Percentiles rank a stretch among this genome's conserved stretches.
Conservation (phyloP, 1,284 basidiomycete species). For the Grifola frondosa region DNA sequence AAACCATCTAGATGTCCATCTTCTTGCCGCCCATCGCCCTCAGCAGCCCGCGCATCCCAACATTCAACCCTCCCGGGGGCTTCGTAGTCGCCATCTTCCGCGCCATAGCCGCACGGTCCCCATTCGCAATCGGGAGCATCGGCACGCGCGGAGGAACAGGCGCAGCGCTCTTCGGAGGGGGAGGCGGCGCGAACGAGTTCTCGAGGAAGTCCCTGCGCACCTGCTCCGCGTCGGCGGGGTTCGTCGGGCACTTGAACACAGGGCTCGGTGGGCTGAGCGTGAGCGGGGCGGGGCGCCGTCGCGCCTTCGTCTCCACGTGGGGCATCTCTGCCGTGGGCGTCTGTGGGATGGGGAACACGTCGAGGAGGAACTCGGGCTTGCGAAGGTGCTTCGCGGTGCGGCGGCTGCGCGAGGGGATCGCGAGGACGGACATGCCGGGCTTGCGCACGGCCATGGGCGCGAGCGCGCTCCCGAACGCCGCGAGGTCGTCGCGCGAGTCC, state of each 20-base stretch:
- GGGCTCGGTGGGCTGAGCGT: conserved; percentile 29
- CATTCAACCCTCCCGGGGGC: background rate
- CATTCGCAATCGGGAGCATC: conserved; percentile 1
- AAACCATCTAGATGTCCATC: conserved; percentile 7
- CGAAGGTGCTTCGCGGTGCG: conserved; percentile 34
- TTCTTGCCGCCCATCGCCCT: conserved; percentile 22
- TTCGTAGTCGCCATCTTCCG: conserved; percentile 14
- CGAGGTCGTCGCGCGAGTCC: conserved; percentile 36
- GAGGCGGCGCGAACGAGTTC: conserved; percentile 28
- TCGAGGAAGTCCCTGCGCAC: conserved; percentile 30
- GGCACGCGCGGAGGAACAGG: conserved; percentile 6
- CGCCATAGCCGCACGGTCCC: conserved; percentile 3
- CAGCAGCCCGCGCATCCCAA: conserved; percentile 18
- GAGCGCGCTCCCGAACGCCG: conserved; percentile 28
- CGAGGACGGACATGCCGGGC: conserved; percentile 33
- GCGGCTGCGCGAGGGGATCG: conserved; percentile 31
- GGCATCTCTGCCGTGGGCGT: conserved; percentile 4
- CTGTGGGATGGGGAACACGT: conserved; percentile 30
- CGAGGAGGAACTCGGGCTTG: conserved; percentile 34
- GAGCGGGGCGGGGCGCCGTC: conserved; percentile 29
- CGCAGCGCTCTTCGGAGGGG: conserved; percentile 6
- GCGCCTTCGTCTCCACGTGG: conserved; percentile 18
- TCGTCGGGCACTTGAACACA: conserved; percentile 28
- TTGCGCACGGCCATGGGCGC: conserved; percentile 24
- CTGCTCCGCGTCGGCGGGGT: conserved; percentile 26